Evolutionary conservation across 2,329 filamentous ascomycete genomes (phyloP).

Genomic region (Tolypocladium inflatum): DNA sequence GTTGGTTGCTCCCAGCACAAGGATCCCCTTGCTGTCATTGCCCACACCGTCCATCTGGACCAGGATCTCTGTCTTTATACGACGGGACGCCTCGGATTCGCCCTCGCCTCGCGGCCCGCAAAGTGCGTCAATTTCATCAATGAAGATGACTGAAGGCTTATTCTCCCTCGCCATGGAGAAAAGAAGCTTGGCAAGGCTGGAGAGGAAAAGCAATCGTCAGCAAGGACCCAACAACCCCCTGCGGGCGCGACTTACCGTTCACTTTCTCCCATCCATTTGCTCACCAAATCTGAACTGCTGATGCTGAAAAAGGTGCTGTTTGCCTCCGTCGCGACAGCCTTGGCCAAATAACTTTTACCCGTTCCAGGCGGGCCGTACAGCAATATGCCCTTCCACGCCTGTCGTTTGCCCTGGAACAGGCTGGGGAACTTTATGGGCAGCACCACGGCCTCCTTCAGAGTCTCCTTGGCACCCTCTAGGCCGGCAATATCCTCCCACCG

Average conservation of each 20-base stretch:
- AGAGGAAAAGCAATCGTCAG: constrained; percentile 9
- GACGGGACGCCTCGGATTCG: constrained; percentile 91
- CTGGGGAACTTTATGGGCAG: constrained; percentile 97
- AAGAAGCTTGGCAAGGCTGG: constrained; percentile 84
- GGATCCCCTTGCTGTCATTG: constrained; percentile 84
- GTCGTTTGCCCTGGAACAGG: constrained; percentile 88
- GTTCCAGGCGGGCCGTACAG: constrained; percentile 94
- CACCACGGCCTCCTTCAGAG: constrained; percentile 94
- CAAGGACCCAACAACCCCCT: not conserved
- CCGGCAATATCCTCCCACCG: constrained; percentile 98
- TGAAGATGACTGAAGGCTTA: constrained; percentile 97
- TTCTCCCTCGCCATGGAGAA: constrained; percentile 98
- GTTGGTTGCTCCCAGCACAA: constrained; percentile 94
- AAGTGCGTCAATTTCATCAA: constrained; percentile 94
- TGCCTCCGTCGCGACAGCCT: constrained; percentile 94
- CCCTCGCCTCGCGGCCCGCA: constrained; percentile 89
- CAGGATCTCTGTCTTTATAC: constrained; percentile 97
- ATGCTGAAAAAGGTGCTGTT: constrained; percentile 99
- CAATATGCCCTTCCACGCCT: constrained; percentile 97
- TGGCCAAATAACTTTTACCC: constrained; percentile 94
- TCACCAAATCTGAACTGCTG: constrained; percentile 91
- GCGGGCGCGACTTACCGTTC: constrained; percentile 56
- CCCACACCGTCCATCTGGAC: constrained; percentile 99
- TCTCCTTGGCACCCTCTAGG: constrained; percentile 88
- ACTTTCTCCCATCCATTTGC: constrained; percentile 99